Evolutionary conservation across 805 yeast species (phyloP), one percentile per base, ranked within the genome.

Genomic region (Candida railenensis): DNA sequence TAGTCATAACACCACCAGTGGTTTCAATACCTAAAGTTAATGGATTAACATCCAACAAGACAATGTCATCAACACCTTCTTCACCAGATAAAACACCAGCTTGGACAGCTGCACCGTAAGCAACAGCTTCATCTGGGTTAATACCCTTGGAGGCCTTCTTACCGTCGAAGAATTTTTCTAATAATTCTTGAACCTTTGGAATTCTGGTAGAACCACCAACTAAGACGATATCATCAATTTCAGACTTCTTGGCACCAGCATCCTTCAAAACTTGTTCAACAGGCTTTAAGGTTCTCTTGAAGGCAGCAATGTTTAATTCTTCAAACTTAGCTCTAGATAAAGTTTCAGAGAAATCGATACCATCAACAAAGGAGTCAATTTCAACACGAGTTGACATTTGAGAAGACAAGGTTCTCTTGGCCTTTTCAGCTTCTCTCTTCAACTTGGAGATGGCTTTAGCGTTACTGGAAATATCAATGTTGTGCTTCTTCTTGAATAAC

Each of bases 21-120:
- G 94, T 94, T 80, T 96, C 98, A 75, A 92, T 96, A 89, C 99
- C 99, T 69, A 92, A 83, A 59, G 98, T 91, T 71, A 92, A 85
- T 73, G 99, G 99, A 69, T 91, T 91, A 64, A 92, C 98, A 80
- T 91, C 98, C 76, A 91, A 85, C 71, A 91, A 83, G 64, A 92
- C 85, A 72, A 91, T 83, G 78, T 89, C 97, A 78, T 91, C 89
- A 73, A 96, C 90, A 74, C 89, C 96, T 54, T 86, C 94, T 90
- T 80, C 83, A 79, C 96, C 96, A 61, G 97, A 87, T 76, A 91
- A 82, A 78, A 92, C 89, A 70, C 97, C 97, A 80, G 96, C 98
- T 81, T 91, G 97, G 65, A 91, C 97, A 66, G 98, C 97, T 66
- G 98, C 98, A 67, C 77, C 77, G 61, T 71, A 73, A 34, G 77